Evolutionary conservation across 176 grass and related monocot genomes (phyloP).

Genomic region (Urochloa ruziziensis): DNA sequence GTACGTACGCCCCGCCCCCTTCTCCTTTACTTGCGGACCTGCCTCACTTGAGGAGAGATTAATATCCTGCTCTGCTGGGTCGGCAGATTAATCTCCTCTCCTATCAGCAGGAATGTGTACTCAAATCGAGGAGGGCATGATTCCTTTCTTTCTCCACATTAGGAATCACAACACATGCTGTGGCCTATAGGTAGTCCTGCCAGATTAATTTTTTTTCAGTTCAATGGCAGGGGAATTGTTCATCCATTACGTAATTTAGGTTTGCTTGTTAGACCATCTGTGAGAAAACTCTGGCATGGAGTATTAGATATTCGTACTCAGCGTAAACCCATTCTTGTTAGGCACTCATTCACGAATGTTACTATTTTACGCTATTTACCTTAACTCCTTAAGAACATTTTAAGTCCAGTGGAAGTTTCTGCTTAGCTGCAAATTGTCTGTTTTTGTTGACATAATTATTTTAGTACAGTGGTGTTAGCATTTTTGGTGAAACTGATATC

Average conservation of each 20-base stretch:
- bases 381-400: background rate
- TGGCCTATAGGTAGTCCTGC: background rate
- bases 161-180: background rate
- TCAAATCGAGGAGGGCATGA: background rate
- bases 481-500: background rate
- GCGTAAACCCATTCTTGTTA: no score
- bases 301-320: background rate
- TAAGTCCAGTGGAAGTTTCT: background rate
- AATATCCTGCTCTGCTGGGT: background rate
- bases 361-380: background rate
- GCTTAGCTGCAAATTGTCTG: background rate
- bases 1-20: constrained; percentile 1
- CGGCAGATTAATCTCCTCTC: no score
- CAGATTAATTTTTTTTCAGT: background rate
- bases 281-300: background rate
- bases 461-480: background rate
- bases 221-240: background rate
- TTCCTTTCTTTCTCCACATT: background rate
- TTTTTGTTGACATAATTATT: background rate
- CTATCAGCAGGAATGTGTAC: background rate
- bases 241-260: background rate
- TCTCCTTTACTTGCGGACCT: background rate
- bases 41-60: background rate
- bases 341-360: background rate
- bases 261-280: background rate